These are phyloP conservation scores for Debaryomyces singareniensis DNA, from an alignment of 1,139 yeast species.

Conservation along the genomic window DNA sequence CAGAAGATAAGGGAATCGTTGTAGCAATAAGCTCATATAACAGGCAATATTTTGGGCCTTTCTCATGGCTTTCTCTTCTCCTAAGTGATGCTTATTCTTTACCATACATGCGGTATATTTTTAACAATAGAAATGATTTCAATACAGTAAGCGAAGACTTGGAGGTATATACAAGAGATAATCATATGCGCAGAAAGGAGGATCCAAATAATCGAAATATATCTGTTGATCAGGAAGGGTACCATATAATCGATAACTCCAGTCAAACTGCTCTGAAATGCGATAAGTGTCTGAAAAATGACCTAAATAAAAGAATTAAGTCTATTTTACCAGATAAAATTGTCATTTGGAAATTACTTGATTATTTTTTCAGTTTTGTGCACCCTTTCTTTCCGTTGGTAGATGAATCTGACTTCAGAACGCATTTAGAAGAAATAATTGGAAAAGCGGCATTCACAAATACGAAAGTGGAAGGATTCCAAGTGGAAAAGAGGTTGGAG, in stretches of 20 bases:
- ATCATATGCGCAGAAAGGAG: background rate
- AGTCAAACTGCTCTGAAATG: constrained; percentile 18
- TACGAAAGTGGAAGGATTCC: constrained; percentile 11
- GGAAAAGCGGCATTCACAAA: constrained; percentile 12
- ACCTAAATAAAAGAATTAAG: constrained; percentile 2
- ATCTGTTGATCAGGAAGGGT: background rate
- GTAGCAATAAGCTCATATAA: constrained; percentile 1
- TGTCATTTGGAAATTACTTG: constrained; percentile 3
- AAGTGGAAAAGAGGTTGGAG: constrained; percentile 18
- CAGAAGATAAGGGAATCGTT: constrained; percentile 1
- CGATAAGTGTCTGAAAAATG: background rate
- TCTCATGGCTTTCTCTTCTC: constrained; percentile 3
- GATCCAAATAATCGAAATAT: background rate
- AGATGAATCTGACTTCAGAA: constrained; percentile 26
- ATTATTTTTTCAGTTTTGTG: constrained; percentile 30
- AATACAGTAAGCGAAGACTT: constrained; percentile 1
- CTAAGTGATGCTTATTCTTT: constrained; percentile 1
- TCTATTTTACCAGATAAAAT: constrained; percentile 4
- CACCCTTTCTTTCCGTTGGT: constrained; percentile 43
- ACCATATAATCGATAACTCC: background rate
- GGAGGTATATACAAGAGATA: constrained; percentile 2
- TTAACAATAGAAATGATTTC: constrained; percentile 1
- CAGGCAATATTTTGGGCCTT: constrained; percentile 3
- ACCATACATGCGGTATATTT: constrained; percentile 1
- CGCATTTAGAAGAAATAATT: constrained; percentile 14